These are phyloP conservation scores for Elymus sibiricus DNA, from an alignment of 176 grass and related monocot species.

Conservation along the genomic window DNA sequence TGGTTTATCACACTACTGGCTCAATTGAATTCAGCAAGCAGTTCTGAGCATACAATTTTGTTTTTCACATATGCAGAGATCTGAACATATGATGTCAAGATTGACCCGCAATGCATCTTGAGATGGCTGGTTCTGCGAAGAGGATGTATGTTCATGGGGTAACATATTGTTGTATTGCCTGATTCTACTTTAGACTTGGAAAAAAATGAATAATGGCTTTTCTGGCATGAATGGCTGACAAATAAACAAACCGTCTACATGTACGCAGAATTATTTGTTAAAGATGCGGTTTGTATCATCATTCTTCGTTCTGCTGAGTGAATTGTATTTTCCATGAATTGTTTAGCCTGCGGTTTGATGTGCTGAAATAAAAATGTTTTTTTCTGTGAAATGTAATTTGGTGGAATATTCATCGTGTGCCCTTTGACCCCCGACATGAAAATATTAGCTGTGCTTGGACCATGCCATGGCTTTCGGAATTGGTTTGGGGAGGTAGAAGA, in stretches of 20 bases:
- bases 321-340: neutral
- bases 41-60: conserved; percentile 9
- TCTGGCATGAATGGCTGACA: neutral
- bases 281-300: neutral
- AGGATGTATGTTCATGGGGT: neutral
- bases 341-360: neutral
- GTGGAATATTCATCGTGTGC: neutral
- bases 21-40: neutral
- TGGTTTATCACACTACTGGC: neutral
- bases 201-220: neutral
- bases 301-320: neutral
- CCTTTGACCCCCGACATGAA: neutral
- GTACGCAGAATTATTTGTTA: neutral
- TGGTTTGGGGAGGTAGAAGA: neutral
- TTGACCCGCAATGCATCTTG: conserved; percentile 30
- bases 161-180: neutral
- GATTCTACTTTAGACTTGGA: neutral
- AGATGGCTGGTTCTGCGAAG: conserved; percentile 11
- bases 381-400: neutral
- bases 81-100: conserved; percentile 69
- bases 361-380: neutral
- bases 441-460: neutral
- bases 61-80: conserved; percentile 45
- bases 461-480: neutral
- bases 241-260: conserved; percentile 10